Percentiles rank a stretch among this genome's conserved stretches.
Conservation (phyloP, 805 yeast species). For the Debaryomyces tyrocola region DNA sequence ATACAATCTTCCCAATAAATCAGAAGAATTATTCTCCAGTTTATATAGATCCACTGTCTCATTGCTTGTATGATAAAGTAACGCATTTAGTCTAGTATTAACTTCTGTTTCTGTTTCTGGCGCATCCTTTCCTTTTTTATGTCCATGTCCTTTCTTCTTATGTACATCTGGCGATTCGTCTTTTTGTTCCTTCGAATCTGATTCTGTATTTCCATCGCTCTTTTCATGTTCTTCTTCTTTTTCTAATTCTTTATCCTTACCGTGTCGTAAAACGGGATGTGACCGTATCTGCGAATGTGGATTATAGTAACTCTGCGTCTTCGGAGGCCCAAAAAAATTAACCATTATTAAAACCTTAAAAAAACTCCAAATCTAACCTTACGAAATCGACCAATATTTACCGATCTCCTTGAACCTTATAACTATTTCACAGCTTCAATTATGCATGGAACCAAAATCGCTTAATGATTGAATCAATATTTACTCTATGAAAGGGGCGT, state of each 20-base stretch:
- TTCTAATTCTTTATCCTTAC: constrained; percentile 2
- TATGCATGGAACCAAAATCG: too few relatives aligned
- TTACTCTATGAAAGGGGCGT: too few relatives aligned
- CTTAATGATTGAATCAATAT: too few relatives aligned
- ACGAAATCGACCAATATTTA: too few relatives aligned
- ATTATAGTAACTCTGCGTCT: constrained; percentile 7
- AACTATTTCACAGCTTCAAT: too few relatives aligned
- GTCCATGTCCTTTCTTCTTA: neutral
- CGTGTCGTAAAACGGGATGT: constrained; percentile 9
- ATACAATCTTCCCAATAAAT: constrained; percentile 41
- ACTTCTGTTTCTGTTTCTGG: constrained; percentile 29
- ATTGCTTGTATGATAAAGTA: constrained; percentile 36
- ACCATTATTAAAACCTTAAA: neutral
- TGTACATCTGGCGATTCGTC: constrained; percentile 4
- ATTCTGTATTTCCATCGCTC: neutral
- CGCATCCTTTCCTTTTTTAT: constrained; percentile 5
- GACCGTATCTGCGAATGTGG: constrained; percentile 9
- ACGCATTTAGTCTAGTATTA: constrained; percentile 40
- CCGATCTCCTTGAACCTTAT: too few relatives aligned
- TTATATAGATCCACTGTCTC: constrained; percentile 40
- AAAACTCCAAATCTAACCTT: too few relatives aligned
- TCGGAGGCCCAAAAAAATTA: constrained; percentile 11
- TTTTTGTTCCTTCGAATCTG: constrained; percentile 5
- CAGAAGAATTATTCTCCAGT: constrained; percentile 37
- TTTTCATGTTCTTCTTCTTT: neutral